Evolutionary conservation across 1,284 basidiomycete genomes (phyloP).

Genomic region (Ustilago hordei): DNA sequence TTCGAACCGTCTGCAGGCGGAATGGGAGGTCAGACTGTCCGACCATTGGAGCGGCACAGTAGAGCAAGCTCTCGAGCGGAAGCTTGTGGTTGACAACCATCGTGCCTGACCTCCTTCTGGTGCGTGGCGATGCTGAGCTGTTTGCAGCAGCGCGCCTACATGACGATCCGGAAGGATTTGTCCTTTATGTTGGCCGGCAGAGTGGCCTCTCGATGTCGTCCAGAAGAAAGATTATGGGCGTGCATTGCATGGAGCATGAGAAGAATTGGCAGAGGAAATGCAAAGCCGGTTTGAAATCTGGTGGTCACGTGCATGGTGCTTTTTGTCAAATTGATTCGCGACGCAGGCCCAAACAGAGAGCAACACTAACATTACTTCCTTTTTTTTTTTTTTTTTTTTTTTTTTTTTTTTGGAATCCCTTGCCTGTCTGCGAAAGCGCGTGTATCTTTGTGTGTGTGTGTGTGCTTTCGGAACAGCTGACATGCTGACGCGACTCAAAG

Average conservation of each 20-base stretch:
- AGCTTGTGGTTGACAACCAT: conserved; percentile 33
- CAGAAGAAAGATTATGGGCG: background rate
- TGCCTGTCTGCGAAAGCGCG: conserved; percentile 11
- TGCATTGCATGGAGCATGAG: background rate
- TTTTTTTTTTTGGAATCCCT: background rate
- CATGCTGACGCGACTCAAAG: conserved; percentile 27
- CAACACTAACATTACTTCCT: conserved; percentile 18
- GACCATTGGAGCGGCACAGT: conserved; percentile 63
- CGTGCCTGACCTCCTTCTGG: background rate
- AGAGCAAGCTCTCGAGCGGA: conserved; percentile 37
- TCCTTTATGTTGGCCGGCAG: background rate
- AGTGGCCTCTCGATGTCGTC: background rate
- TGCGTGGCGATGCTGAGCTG: background rate
- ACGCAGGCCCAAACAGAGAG: conserved; percentile 25
- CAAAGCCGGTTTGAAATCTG: conserved; percentile 12
- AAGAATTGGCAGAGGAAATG: conserved; percentile 10
- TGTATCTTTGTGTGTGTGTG: background rate
- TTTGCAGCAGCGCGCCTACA: background rate
- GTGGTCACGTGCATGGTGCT: conserved; percentile 29
- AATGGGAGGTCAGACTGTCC: conserved; percentile 62
- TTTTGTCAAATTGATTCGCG: conserved; percentile 11
- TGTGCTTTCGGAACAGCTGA: background rate
- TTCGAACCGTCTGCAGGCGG: conserved; percentile 54
- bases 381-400: background rate
- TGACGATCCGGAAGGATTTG: background rate